Evolutionary conservation across 176 grass and related monocot species (phyloP).

Genomic region (Carex parvula): DNA sequence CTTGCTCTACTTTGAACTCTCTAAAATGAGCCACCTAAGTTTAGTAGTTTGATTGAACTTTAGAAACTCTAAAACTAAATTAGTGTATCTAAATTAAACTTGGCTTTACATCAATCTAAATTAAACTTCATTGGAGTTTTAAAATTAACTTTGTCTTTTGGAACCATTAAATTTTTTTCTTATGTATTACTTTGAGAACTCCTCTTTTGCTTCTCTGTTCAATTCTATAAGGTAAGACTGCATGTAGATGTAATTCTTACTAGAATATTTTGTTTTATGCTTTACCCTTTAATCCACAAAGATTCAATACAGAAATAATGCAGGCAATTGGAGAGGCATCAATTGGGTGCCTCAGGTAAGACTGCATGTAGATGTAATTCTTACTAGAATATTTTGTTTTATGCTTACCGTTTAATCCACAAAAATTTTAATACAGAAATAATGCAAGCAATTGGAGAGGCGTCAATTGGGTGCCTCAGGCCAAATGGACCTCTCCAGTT

Average conservation of each 20-base stretch:
- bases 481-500: conserved; percentile 50
- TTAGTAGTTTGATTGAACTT: conserved; percentile 16
- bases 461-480: conserved; percentile 50
- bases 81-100: conserved; percentile 22
- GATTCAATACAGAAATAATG: conserved; percentile 71
- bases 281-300: conserved; percentile 26
- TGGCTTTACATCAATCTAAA: conserved; percentile 12
- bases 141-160: not conserved
- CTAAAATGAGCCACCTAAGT: conserved; percentile 15
- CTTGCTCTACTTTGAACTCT: conserved; percentile 6
- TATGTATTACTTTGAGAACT: conserved; percentile 13
- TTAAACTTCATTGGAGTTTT: conserved; percentile 15
- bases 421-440: conserved; percentile 56
- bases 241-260: not conserved
- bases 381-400: too few species aligned
- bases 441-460: conserved; percentile 79
- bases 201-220: conserved; percentile 1
- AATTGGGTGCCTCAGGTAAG: conserved; percentile 43
- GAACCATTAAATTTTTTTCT: not conserved
- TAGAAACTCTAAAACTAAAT: conserved; percentile 14
- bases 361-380: too few species aligned
- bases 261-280: not conserved
- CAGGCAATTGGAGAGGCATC: conserved; percentile 63
- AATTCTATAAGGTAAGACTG: not conserved
- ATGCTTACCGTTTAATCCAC: conserved; percentile 26